Conservation (phyloP, 192 early-diverging fungal species). For the Entomortierella chlamydospora region DNA sequence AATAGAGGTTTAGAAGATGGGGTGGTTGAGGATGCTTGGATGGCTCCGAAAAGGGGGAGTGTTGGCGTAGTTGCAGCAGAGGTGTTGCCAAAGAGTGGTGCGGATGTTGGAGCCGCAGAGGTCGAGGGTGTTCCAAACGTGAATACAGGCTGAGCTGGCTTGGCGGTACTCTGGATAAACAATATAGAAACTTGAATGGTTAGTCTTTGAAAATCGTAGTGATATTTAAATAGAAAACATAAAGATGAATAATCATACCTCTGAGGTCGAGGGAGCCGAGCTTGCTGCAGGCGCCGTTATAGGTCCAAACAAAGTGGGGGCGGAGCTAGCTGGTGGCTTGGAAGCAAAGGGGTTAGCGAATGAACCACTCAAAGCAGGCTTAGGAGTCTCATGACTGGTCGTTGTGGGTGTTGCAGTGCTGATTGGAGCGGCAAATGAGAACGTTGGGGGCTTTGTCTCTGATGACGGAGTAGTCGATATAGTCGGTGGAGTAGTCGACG, state of each 20-base stretch:
- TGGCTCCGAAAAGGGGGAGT: too few species aligned
- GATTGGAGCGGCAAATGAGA: constrained; percentile 9
- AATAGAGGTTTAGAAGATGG: neutral
- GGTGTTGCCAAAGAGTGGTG: constrained; percentile 12
- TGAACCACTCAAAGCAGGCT: neutral
- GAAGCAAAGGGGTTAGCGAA: constrained; percentile 10
- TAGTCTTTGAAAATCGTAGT: neutral
- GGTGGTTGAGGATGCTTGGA: neutral
- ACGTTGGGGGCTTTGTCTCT: constrained; percentile 4
- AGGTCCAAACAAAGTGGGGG: constrained; percentile 23
- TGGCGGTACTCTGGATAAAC: neutral
- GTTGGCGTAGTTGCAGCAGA: neutral
- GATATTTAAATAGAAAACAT: neutral
- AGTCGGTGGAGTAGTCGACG: constrained; percentile 4
- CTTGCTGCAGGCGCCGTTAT: neutral
- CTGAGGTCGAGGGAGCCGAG: neutral
- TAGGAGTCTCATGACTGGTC: neutral
- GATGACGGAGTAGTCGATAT: neutral
- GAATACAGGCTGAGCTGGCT: neutral
- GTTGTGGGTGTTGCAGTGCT: constrained; percentile 5
- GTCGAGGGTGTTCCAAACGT: constrained; percentile 1
- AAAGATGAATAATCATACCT: neutral
- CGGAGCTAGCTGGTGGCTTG: constrained; percentile 1
- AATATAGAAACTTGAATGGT: too few species aligned
- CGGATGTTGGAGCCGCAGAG: constrained; percentile 5